Evolutionary conservation across 2,329 filamentous ascomycete genomes (phyloP).

Genomic region (Fulvia fulva): DNA sequence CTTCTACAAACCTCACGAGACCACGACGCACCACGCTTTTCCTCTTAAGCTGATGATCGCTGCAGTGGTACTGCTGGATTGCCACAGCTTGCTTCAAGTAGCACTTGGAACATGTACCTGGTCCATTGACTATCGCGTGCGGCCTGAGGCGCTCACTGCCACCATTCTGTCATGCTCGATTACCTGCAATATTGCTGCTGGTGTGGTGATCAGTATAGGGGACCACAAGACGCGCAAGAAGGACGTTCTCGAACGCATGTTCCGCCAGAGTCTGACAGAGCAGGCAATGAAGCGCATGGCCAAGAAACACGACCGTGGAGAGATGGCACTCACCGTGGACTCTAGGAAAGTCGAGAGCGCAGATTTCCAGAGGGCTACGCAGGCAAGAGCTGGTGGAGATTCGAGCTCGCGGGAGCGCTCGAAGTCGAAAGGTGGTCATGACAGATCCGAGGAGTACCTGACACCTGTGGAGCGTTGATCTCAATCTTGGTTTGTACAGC

Average conservation of each 20-base stretch:
- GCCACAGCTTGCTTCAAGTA: constrained; percentile 75
- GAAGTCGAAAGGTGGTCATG: too few species aligned
- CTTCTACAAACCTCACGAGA: constrained; percentile 87
- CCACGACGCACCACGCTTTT: constrained; percentile 74
- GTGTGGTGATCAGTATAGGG: constrained; percentile 71
- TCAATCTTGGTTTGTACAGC: neutral
- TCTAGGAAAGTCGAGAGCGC: constrained; percentile 14
- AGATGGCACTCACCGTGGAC: constrained; percentile 18
- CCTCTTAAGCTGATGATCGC: constrained; percentile 69
- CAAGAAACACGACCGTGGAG: constrained; percentile 21
- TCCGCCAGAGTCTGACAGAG: constrained; percentile 69
- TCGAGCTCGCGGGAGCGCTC: neutral
- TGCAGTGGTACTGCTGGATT: constrained; percentile 74
- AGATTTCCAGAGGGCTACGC: constrained; percentile 14
- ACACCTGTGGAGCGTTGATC: neutral
- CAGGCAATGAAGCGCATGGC: constrained; percentile 55
- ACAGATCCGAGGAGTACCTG: neutral
- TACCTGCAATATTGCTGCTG: constrained; percentile 70
- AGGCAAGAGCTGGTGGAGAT: neutral
- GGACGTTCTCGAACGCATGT: constrained; percentile 73
- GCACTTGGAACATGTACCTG: constrained; percentile 74
- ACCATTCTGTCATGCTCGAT: constrained; percentile 78
- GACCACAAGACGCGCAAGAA: constrained; percentile 78
- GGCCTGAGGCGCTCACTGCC: constrained; percentile 70
- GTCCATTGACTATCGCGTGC: constrained; percentile 67